A percentile compares a stretch with the other conserved stretches of the same genome.
These are phyloP conservation scores for Globisporangium acanthophoron DNA, from an alignment of 352 stramenopile genomes.

Conservation along the genomic window DNA sequence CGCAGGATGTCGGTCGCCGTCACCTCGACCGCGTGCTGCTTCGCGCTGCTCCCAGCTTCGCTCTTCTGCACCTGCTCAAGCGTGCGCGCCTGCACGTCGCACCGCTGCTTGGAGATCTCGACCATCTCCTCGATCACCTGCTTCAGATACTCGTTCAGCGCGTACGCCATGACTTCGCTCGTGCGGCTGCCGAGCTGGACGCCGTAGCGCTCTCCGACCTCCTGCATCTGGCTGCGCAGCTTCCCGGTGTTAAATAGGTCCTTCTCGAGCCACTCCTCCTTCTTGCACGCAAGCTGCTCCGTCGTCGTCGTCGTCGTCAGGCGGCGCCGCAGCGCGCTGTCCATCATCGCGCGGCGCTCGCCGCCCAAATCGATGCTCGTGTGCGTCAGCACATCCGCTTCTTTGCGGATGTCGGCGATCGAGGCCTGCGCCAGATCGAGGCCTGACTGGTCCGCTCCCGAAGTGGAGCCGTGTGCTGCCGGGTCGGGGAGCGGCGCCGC, in stretches of 20 bases:
- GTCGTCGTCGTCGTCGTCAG: constrained; percentile 9
- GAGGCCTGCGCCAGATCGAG: constrained; percentile 59
- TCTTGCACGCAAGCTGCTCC: constrained; percentile 58
- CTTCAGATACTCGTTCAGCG: constrained; percentile 82
- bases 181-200: constrained; percentile 49
- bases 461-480: constrained; percentile 14
- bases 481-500: constrained; percentile 23
- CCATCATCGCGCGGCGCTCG: constrained; percentile 80
- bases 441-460: constrained; percentile 22
- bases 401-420: constrained; percentile 67
- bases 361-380: constrained; percentile 70
- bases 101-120: constrained; percentile 67
- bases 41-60: constrained; percentile 10
- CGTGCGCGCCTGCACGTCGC: constrained; percentile 42
- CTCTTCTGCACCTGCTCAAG: constrained; percentile 47
- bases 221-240: constrained; percentile 52
- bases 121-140: constrained; percentile 87
- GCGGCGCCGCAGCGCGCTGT: constrained; percentile 27
- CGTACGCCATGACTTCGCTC: constrained; percentile 79
- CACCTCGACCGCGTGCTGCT: constrained; percentile 29
- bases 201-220: constrained; percentile 36
- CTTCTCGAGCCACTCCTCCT: constrained; percentile 74
- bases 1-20: constrained; percentile 78
- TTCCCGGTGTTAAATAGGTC: constrained; percentile 76
- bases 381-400: constrained; percentile 83